Conservation (phyloP, 768 basidiomycete genomes). For the Trametes maxima region DNA sequence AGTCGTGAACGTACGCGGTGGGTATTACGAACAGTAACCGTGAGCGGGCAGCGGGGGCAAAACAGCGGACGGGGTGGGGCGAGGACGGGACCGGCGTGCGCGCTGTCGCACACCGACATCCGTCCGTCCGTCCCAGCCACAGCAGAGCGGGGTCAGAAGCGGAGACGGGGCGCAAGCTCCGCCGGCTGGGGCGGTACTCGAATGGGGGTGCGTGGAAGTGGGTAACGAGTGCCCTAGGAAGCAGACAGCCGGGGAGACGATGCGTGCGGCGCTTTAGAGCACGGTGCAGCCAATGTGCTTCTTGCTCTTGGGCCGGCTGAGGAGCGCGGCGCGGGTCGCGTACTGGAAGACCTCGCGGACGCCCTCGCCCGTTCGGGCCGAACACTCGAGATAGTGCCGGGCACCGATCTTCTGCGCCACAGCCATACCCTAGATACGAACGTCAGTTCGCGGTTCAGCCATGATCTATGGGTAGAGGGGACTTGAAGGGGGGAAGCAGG, state of each 20-base stretch:
- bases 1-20: constrained; percentile 29
- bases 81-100: neutral
- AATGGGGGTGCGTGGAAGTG: neutral
- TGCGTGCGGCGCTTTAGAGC: constrained; percentile 37
- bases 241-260: neutral
- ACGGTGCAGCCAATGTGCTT: constrained; percentile 45
- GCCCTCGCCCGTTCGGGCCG: constrained; percentile 93
- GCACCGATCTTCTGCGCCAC: constrained; percentile 97
- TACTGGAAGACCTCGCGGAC: constrained; percentile 99
- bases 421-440: constrained; percentile 74
- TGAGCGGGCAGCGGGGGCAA: constrained; percentile 15
- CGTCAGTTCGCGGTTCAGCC: neutral
- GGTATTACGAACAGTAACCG: constrained; percentile 28
- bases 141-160: neutral
- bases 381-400: constrained; percentile 96
- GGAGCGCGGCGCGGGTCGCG: constrained; percentile 90
- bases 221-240: neutral
- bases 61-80: neutral
- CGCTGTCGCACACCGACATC: neutral
- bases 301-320: constrained; percentile 54
- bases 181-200: constrained; percentile 12
- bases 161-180: neutral
- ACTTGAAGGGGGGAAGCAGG: neutral
- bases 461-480: too few relatives aligned
- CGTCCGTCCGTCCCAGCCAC: neutral